Base-by-base conservation (phyloP, 176 grass and related monocot genomes). In the Zizania latifolia region DNA sequence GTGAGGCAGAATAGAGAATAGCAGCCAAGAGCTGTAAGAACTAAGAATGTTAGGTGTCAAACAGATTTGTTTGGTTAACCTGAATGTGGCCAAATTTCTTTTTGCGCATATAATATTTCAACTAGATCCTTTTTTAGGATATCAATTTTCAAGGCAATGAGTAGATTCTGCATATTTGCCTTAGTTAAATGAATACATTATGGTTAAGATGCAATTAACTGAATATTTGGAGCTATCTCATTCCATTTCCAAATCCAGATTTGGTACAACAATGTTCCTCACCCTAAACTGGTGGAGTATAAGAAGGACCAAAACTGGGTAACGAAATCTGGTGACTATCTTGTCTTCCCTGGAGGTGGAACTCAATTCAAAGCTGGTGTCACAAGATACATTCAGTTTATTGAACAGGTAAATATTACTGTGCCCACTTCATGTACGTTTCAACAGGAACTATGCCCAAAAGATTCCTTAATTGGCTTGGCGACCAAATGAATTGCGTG, bases 271-370 rank as follows among this genome's bases (percentile, higher is more conserved):
- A 98, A 98, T 55, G 95, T 94, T 58, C 91, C 95, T 80, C 95
- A 98, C 46, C 79, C 95, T 10, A 98, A 98, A 77, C 76, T 98
- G 32, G 86, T 88, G 56, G 86, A 98, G 62, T 98, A 92, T 57
- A 98, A 94, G 66, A 98, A 94, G 68, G 91, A 94, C 71, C 95
- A 98, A 72, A 94, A 94, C 34, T 94, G 91, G 89, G 91, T 98
- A 27, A 83, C 62, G 31, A 89, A 26, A 12, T 98, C 91, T 11
- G 89, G 72, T 34, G 89, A 98, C 78, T 92, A 90, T 82, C 86
- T 98, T 80, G 68, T 94, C 78, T 98, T 98, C 62, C 95, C 91
- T 9, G 91, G 91, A 59, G 89, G 89, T 53, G 95, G 95, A 77
- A 98, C 95, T 71, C 95, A 98, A 44, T 98, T 98, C 69, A 98